Conservation (phyloP, 495 filamentous ascomycete genomes). For the Xanthoparmelia taractica region DNA sequence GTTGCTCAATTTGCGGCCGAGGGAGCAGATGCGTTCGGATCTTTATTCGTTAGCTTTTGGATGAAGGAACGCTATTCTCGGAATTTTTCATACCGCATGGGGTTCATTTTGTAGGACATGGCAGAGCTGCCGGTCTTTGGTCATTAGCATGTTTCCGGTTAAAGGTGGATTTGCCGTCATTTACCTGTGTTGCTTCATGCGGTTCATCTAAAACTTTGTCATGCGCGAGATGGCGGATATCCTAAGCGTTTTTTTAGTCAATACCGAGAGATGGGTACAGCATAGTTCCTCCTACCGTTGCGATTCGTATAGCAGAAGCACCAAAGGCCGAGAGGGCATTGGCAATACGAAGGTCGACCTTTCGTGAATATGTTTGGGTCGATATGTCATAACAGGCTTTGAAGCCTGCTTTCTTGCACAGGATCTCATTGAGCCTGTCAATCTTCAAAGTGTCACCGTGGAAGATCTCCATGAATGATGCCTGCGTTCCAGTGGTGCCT, state of each 20-base stretch:
- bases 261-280: too few relatives aligned
- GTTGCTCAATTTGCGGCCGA: constrained; percentile 63
- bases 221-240: constrained; percentile 71
- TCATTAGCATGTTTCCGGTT: too few relatives aligned
- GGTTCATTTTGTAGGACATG: constrained; percentile 63
- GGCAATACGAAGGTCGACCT: constrained; percentile 29
- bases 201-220: constrained; percentile 1
- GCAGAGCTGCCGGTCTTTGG: constrained; percentile 48
- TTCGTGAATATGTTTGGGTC: constrained; percentile 71
- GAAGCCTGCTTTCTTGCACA: constrained; percentile 84
- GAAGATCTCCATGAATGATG: constrained; percentile 80
- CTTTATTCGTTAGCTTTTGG: too few relatives aligned
- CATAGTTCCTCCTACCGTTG: too few relatives aligned
- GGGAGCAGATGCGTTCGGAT: constrained; percentile 52
- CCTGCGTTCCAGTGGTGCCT: constrained; percentile 74
- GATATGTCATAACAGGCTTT: constrained; percentile 62
- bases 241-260: too few relatives aligned
- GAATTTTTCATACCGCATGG: too few relatives aligned
- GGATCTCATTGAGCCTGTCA: constrained; percentile 61
- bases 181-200: neutral
- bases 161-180: too few relatives aligned
- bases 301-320: neutral
- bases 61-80: too few relatives aligned
- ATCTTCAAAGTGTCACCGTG: constrained; percentile 69
- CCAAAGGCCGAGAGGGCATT: neutral